Percentiles rank a stretch among this genome's conserved stretches.
Conservation (phyloP, 768 basidiomycete species). For the Fomitopsis pulvina region DNA sequence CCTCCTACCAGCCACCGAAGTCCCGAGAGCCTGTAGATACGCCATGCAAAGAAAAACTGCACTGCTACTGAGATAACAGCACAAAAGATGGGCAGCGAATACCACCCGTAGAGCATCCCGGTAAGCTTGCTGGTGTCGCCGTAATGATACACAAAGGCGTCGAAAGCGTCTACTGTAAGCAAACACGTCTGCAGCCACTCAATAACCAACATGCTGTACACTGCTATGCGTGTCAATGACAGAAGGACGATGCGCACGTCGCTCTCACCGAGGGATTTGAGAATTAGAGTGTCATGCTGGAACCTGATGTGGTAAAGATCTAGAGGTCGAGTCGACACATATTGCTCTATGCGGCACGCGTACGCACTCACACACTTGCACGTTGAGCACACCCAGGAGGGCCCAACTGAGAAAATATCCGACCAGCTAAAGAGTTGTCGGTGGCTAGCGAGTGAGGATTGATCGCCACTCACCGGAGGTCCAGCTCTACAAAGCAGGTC, state of each 20-base stretch:
- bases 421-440: not conserved
- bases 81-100: not conserved
- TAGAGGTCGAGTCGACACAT: not conserved
- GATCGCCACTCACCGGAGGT: too few species aligned
- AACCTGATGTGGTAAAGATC: slow-evolving; percentile 2
- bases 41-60: slow-evolving; percentile 7
- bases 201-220: slow-evolving; percentile 2
- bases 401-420: slow-evolving; percentile 3
- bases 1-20: not conserved
- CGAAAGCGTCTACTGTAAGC: not conserved
- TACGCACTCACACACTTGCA: not conserved
- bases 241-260: not conserved
- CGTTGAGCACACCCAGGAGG: not conserved
- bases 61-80: slow-evolving; percentile 5
- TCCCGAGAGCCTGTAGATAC: slow-evolving; percentile 4
- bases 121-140: not conserved
- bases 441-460: too few species aligned
- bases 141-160: slow-evolving; percentile 2
- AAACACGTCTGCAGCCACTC: slow-evolving; percentile 7
- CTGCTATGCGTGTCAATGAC: not conserved
- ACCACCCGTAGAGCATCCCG: slow-evolving; percentile 4
- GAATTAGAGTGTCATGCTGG: not conserved
- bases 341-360: not conserved
- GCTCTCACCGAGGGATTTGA: not conserved
- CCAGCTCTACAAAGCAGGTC: too few species aligned